These are phyloP conservation scores for Aspergillus pseudoglaucus DNA, from an alignment of 2,329 filamentous ascomycete genomes.

Conservation along the genomic window DNA sequence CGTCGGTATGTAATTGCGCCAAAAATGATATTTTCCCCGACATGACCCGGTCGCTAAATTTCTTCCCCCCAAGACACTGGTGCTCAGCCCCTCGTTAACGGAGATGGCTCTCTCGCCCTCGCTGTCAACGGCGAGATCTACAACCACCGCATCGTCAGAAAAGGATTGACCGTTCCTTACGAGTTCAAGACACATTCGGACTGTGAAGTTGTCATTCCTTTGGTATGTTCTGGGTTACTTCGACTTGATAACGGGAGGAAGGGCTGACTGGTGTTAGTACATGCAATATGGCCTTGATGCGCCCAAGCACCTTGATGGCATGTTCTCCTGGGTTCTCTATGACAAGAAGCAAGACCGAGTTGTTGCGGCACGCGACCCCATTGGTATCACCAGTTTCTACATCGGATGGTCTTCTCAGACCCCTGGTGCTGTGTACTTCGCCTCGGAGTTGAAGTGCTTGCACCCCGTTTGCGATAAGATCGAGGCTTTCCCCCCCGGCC, in stretches of 20 bases:
- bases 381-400: conserved; percentile 96
- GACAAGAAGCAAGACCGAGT: conserved; percentile 91
- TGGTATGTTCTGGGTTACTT: conserved; percentile 55
- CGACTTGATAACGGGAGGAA: not conserved
- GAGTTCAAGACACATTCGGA: conserved; percentile 98
- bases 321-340: conserved; percentile 99
- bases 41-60: not conserved
- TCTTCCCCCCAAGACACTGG: conserved; percentile 64
- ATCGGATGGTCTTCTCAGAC: conserved; percentile 83
- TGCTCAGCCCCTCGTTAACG: conserved; percentile 89
- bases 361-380: conserved; percentile 90
- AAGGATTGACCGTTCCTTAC: conserved; percentile 74
- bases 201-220: conserved; percentile 96
- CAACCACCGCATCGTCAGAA: conserved; percentile 94
- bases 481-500: conserved; percentile 86
- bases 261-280: conserved; percentile 54
- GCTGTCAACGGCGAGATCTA: conserved; percentile 99
- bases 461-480: conserved; percentile 94
- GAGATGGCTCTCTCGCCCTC: conserved; percentile 78
- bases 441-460: conserved; percentile 91
- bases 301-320: conserved; percentile 90
- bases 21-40: not conserved
- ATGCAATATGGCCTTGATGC: conserved; percentile 86
- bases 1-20: conserved; percentile 58
- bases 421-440: conserved; percentile 84